These are phyloP conservation scores for Closterium sp. DNA, from an alignment of 139 green algal genomes.

Conservation along the genomic window DNA sequence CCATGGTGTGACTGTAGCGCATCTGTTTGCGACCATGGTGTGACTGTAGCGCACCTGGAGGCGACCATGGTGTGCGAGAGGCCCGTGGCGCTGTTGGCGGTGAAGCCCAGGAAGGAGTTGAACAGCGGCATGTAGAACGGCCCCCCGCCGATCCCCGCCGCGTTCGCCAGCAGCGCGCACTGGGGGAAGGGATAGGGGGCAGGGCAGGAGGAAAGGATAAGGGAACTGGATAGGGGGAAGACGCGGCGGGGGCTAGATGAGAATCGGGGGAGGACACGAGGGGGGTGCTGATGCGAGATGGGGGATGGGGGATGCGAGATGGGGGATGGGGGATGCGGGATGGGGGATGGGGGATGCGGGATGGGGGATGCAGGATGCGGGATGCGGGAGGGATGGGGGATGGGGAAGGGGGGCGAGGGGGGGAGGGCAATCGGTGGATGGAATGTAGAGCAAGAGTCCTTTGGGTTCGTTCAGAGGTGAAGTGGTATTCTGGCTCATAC, in stretches of 20 bases:
- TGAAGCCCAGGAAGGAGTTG: conserved; percentile 27
- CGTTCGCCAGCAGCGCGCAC: conserved; percentile 40
- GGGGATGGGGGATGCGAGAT: not conserved
- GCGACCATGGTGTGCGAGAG: conserved; percentile 34
- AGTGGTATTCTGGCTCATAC: no score
- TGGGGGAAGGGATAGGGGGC: not conserved
- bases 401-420: no score
- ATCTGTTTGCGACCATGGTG: no score
- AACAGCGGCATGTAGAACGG: conserved; percentile 41
- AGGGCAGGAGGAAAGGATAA: not conserved
- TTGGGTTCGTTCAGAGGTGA: no score
- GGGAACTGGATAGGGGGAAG: not conserved
- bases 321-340: not conserved
- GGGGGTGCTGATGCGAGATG: not conserved
- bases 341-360: not conserved
- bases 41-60: conserved; percentile 4
- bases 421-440: no score
- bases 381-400: not conserved
- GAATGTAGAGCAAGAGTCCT: no score
- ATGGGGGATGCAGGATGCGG: not conserved
- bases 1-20: no score
- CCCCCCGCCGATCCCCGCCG: conserved; percentile 25
- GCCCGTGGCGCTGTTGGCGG: conserved; percentile 5
- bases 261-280: not conserved
- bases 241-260: not conserved